Percentiles rank a stretch among this genome's conserved stretches.
Evolutionary conservation across 2,329 filamentous ascomycete species (phyloP).

Genomic region (Aspergillus latus): DNA sequence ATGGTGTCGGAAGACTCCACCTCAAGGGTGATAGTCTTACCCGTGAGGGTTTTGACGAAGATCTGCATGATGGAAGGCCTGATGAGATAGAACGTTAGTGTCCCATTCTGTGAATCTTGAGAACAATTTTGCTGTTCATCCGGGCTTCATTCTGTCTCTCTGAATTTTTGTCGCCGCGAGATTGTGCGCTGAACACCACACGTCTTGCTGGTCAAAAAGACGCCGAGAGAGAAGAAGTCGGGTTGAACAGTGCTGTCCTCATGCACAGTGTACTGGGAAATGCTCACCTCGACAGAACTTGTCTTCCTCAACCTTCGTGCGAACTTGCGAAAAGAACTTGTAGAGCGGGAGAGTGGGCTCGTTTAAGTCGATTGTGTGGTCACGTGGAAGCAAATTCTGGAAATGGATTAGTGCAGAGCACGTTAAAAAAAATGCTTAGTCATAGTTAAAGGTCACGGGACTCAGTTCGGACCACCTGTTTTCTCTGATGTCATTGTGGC

Average conservation of each 20-base stretch:
- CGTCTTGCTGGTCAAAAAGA: not conserved
- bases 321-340: constrained; percentile 29
- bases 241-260: not conserved
- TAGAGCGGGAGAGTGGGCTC: constrained; percentile 27
- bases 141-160: not conserved
- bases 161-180: not conserved
- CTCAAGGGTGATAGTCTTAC: constrained; percentile 99
- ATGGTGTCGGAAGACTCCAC: constrained; percentile 99
- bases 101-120: constrained; percentile 4
- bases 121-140: not conserved
- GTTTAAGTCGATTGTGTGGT: constrained; percentile 44
- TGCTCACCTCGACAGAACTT: constrained; percentile 58
- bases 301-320: constrained; percentile 60
- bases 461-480: constrained; percentile 3
- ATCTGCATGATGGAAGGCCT: constrained; percentile 54
- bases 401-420: constrained; percentile 19
- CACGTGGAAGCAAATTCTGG: constrained; percentile 29
- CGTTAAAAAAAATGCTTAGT: not conserved
- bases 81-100: constrained; percentile 15
- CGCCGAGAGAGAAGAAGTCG: not conserved
- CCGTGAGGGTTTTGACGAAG: constrained; percentile 75
- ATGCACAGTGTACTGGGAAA: not conserved
- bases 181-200: not conserved
- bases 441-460: constrained; percentile 4
- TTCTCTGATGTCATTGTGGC: constrained; percentile 7